Evolutionary conservation across 768 basidiomycete genomes (phyloP).

Genomic region (Kwoniella pini): DNA sequence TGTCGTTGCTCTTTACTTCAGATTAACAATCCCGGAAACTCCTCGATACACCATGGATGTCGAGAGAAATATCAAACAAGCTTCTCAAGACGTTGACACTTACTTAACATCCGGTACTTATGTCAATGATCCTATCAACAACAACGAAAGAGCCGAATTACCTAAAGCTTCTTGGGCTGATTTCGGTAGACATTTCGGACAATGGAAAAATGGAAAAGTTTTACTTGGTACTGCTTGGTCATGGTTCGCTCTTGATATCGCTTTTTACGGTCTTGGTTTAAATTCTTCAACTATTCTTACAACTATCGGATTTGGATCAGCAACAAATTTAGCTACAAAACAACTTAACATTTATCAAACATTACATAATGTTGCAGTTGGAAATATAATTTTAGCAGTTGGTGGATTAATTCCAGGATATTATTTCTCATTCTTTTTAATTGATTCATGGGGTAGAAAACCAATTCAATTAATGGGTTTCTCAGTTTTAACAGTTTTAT

Average conservation of each 20-base stretch:
- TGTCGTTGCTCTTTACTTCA: slow-evolving; percentile 81
- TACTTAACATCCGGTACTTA: slow-evolving; percentile 62
- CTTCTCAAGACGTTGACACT: slow-evolving; percentile 69
- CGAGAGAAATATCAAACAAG: slow-evolving; percentile 77
- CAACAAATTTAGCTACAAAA: slow-evolving; percentile 39
- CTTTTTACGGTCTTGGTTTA: slow-evolving; percentile 84
- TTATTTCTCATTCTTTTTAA: slow-evolving; percentile 52
- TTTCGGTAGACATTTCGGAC: slow-evolving; percentile 65
- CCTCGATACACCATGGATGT: slow-evolving; percentile 91
- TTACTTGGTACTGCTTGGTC: slow-evolving; percentile 76
- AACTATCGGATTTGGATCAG: slow-evolving; percentile 69
- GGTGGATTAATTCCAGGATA: slow-evolving; percentile 56
- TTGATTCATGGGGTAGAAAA: slow-evolving; percentile 54
- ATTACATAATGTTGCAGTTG: slow-evolving; percentile 52
- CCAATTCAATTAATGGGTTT: slow-evolving; percentile 54
- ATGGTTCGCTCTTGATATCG: slow-evolving; percentile 76
- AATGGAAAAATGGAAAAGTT: slow-evolving; percentile 77
- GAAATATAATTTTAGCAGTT: slow-evolving; percentile 54
- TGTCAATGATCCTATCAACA: slow-evolving; percentile 61
- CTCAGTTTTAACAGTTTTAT: slow-evolving; percentile 27
- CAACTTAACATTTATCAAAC: slow-evolving; percentile 42
- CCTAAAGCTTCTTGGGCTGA: slow-evolving; percentile 71
- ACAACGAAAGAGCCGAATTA: slow-evolving; percentile 64
- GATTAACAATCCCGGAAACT: slow-evolving; percentile 87
- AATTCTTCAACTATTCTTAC: slow-evolving; percentile 75